Evolutionary conservation across 2,329 filamentous ascomycete genomes (phyloP), one percentile per base, ranked within the genome.

Genomic region (Nakataea oryzae): DNA sequence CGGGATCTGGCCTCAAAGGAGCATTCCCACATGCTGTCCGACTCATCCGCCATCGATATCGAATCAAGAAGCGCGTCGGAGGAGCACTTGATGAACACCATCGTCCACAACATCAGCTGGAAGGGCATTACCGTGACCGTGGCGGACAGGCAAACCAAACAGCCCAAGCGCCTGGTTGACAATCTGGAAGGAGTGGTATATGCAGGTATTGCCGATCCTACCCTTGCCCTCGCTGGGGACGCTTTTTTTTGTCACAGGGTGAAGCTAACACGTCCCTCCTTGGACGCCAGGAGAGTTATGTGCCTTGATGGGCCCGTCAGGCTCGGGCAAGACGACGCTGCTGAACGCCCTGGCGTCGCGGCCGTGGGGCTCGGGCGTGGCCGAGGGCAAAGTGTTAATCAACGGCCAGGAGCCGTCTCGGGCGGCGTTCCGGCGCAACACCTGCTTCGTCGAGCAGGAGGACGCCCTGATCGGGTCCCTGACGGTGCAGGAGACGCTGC

Each of bases 381-480:
- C 84, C 2, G 78, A 78, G 7, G 83, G 84, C 21, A 71, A 77
- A 3, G 77, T 86, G 17, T 78, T 82, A 62, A 79, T 90, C 66
- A 92, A 95, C 72, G 88, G 88, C 32, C 71, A 70, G 2, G 69
- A 74, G 4, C 74, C 85, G 3, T 79, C 84, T 1, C 73, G 78
- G 9, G 71, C 77, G 9, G 76, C 77, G 0, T 88, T 93, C 67
- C 83, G 85, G 24, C 79, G 83, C 58, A 79, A 93, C 59, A 88
- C 84, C 62, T 85, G 85, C 58, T 96, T 92, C 70, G 91, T 96
- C 27, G 91, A 96, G 76, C 91, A 96, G 72, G 90, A 96, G 66
- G 91, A 96, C 76, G 87, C 90, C 1, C 79, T 96, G 14, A 88
- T 93, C 60, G 91, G 91, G 5, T 88, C 88, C 0, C 77, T 96